Percentiles rank a stretch among this genome's conserved stretches.
Evolutionary conservation across 1,284 basidiomycete genomes (phyloP).

Genomic region (Tilletia setariae): DNA sequence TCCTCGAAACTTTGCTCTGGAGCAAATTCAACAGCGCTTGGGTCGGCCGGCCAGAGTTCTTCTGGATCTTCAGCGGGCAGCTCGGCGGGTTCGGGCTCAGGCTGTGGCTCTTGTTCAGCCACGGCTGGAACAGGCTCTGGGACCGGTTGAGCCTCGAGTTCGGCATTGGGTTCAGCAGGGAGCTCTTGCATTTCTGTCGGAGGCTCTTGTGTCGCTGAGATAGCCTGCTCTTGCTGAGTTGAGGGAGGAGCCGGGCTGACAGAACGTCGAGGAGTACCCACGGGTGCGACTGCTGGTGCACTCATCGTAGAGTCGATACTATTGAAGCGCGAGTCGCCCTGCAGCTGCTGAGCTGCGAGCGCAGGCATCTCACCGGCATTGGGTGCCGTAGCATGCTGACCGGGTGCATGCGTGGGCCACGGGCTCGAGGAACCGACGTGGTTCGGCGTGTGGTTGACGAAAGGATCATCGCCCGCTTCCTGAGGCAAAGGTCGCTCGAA

Average conservation of each 20-base stretch:
- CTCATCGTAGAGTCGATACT: too few species aligned
- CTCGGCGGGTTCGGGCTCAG: neutral
- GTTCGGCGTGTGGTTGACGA: neutral
- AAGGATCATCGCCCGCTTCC: neutral
- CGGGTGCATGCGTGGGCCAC: neutral
- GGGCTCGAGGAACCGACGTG: neutral
- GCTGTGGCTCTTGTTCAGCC: neutral
- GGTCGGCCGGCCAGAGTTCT: conserved; percentile 44
- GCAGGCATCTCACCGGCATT: neutral
- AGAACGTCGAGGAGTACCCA: conserved; percentile 10
- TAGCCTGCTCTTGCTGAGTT: neutral
- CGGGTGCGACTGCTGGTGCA: conserved; percentile 2
- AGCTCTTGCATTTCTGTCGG: neutral
- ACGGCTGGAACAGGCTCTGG: too few species aligned
- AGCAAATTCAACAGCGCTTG: conserved; percentile 45
- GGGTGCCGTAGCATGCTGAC: neutral
- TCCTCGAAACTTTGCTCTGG: conserved; percentile 32
- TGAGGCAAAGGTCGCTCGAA: conserved; percentile 6
- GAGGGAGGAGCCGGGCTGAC: neutral
- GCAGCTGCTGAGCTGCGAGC: too few species aligned
- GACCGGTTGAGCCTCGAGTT: neutral
- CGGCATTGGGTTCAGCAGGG: neutral
- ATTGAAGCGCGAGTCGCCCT: too few species aligned
- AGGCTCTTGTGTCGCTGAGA: neutral
- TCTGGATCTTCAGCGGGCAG: conserved; percentile 27